phyloP scores from a whole-genome alignment of 176 grass and related monocot genomes.

The Zoysia japonica region DNA sequence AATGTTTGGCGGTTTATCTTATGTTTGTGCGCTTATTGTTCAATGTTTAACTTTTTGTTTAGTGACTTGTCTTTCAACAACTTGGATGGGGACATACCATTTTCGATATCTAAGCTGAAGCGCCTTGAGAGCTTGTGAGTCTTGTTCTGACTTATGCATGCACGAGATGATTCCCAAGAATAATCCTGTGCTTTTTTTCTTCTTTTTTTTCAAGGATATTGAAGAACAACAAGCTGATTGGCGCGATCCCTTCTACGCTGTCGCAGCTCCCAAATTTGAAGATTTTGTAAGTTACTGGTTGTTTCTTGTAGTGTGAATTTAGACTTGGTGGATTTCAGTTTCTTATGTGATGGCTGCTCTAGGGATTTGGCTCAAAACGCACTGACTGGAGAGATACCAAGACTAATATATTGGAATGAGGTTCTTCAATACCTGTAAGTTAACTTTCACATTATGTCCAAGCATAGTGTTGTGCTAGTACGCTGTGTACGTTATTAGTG shows the following conservation, averaged over 20 bases:
- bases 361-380: conserved; percentile 97
- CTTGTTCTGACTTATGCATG: conserved; percentile 2
- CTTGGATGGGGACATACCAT: conserved; percentile 89
- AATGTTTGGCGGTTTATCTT: no score
- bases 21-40: neutral
- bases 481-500: neutral
- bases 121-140: conserved; percentile 74
- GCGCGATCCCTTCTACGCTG: conserved; percentile 78
- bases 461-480: neutral
- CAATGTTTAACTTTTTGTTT: neutral
- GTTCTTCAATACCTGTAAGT: conserved; percentile 97
- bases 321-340: neutral
- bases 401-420: conserved; percentile 99
- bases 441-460: neutral
- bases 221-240: conserved; percentile 92
- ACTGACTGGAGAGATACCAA: conserved; percentile 89
- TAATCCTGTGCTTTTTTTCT: neutral
- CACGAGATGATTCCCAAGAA: neutral
- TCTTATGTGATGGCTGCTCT: neutral
- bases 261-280: conserved; percentile 96
- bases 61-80: conserved; percentile 96
- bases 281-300: conserved; percentile 62
- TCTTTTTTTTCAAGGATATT: conserved; percentile 59
- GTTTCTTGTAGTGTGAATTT: neutral
- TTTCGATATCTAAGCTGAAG: conserved; percentile 93